These are phyloP conservation scores for Hypomyces perniciosus DNA, from an alignment of 2,329 filamentous ascomycete species.

Conservation along the genomic window DNA sequence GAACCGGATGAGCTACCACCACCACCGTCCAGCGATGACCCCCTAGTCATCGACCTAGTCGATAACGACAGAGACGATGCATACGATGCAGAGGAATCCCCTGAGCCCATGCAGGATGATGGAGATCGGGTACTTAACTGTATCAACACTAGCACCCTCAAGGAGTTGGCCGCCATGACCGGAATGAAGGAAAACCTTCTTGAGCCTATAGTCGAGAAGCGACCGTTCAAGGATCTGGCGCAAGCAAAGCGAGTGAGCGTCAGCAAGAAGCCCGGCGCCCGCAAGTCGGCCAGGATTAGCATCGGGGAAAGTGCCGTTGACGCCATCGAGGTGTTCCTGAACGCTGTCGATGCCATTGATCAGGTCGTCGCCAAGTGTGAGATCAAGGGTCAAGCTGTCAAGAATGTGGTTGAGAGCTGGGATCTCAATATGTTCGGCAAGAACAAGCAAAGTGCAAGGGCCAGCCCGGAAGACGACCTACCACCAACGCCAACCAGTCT, in stretches of 20 bases:
- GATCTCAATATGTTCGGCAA: conserved; percentile 43
- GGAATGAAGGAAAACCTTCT: conserved; percentile 66
- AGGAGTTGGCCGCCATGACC: conserved; percentile 77
- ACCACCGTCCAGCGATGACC: conserved; percentile 29
- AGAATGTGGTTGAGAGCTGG: conserved; percentile 41
- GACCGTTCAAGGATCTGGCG: conserved; percentile 65
- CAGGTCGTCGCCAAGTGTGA: conserved; percentile 73
- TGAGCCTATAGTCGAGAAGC: conserved; percentile 61
- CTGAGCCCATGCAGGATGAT: conserved; percentile 25
- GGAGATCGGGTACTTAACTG: conserved; percentile 60
- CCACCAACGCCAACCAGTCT: conserved; percentile 39
- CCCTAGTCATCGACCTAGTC: conserved; percentile 30
- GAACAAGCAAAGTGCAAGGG: conserved; percentile 26
- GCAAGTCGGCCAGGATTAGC: conserved; percentile 39
- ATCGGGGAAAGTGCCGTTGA: conserved; percentile 49
- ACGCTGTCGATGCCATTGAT: conserved; percentile 77
- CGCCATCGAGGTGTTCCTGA: conserved; percentile 63
- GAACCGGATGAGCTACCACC: conserved; percentile 14
- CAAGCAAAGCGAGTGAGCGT: conserved; percentile 60
- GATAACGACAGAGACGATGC: conserved; percentile 38
- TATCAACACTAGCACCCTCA: conserved; percentile 71
- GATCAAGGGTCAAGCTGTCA: conserved; percentile 55
- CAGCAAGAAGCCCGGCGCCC: conserved; percentile 40
- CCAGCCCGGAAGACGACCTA: conserved; percentile 29
- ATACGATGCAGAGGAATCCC: conserved; percentile 31